Base-by-base conservation (phyloP, 2,329 filamentous ascomycete species). In the Penicillium concentricum region DNA sequence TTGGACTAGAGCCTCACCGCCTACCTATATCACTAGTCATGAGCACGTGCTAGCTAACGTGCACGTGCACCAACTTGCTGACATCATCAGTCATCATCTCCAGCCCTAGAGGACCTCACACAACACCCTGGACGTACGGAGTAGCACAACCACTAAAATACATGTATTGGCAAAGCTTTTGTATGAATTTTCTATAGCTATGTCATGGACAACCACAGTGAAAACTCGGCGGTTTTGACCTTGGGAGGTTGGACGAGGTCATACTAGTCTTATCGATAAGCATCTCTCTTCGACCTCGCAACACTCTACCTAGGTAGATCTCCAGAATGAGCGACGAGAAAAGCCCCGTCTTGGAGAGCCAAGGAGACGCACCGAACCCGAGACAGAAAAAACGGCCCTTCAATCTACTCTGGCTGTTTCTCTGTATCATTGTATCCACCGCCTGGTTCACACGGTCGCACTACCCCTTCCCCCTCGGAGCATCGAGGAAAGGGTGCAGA, bases 401-500 rank as follows among this genome's bases (percentile, higher is more conserved):
- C 24, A 30, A 26, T n/a, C 42, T 43, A n/a, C 30, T 26, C 20
- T 64, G 58, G 28, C n/a, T 63, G 7, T 18, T 59, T 9, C 24
- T 66, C 15, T 50, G 42, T 48, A 20, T 51, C 8, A 26, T 64
- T 22, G 8, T 63, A 15, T 43, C 52, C 20, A 53, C 51, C 16
- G 45, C 49, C 5, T 66, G 64, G 64, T 49, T 66, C 30, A 30
- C 63, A 1, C 30, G 52, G 48, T 57, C 56, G 15, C 51, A 50
- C 34, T 59, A 54, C 28, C 53, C 52, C 50, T 48, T 38, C 47
- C 47, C 10, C 52, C 47, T 26, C 46, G 44, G 24, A 71, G 61
- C 16, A 67, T 76, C 24, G 67, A 74, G 38, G 63, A 75, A 12
- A 61, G 80, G 56, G 79, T 79, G 10, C 69, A 74, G 15, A 68